A percentile compares a stretch with the other conserved stretches of the same genome.
These are phyloP conservation scores for Taphrina deformans DNA, from an alignment of 1,139 yeast genomes.

Conservation along the genomic window DNA sequence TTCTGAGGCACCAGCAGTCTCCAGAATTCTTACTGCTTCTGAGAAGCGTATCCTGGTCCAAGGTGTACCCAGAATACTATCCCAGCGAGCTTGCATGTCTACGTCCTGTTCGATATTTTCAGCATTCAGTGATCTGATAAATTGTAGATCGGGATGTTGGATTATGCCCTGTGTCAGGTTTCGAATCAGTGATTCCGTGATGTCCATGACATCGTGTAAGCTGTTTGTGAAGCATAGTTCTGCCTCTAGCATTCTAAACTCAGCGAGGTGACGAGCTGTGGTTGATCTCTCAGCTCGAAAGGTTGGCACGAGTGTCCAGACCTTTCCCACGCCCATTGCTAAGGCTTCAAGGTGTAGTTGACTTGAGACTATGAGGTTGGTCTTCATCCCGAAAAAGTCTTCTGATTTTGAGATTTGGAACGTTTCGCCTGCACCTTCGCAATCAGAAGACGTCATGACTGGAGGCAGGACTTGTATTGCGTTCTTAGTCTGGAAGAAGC, in stretches of 20 bases:
- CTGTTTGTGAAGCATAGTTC: constrained; percentile 70
- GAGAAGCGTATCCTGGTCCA: constrained; percentile 79
- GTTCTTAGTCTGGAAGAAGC: constrained; percentile 56
- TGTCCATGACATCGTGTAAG: constrained; percentile 60
- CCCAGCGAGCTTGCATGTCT: constrained; percentile 43
- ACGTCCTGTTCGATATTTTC: constrained; percentile 34
- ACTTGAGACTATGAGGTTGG: constrained; percentile 83
- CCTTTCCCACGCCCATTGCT: constrained; percentile 71
- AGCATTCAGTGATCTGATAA: constrained; percentile 8
- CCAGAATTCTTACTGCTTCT: constrained; percentile 64
- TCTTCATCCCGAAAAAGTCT: constrained; percentile 63
- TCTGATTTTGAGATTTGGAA: constrained; percentile 53
- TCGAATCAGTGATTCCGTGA: constrained; percentile 71
- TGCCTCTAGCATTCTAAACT: constrained; percentile 97
- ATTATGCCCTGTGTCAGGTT: constrained; percentile 45
- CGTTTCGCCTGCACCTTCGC: constrained; percentile 97
- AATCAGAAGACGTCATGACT: constrained; percentile 79
- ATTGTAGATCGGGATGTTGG: constrained; percentile 36
- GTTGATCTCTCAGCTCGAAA: constrained; percentile 92
- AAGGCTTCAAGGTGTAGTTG: constrained; percentile 87
- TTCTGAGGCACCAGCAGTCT: constrained; percentile 44
- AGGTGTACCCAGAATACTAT: constrained; percentile 43
- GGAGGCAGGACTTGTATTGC: constrained; percentile 84
- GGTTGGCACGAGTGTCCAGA: constrained; percentile 88
- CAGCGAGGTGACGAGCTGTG: constrained; percentile 87